These are phyloP conservation scores for Takashimella koratensis DNA, from an alignment of 1,284 basidiomycete genomes.

Conservation along the genomic window DNA sequence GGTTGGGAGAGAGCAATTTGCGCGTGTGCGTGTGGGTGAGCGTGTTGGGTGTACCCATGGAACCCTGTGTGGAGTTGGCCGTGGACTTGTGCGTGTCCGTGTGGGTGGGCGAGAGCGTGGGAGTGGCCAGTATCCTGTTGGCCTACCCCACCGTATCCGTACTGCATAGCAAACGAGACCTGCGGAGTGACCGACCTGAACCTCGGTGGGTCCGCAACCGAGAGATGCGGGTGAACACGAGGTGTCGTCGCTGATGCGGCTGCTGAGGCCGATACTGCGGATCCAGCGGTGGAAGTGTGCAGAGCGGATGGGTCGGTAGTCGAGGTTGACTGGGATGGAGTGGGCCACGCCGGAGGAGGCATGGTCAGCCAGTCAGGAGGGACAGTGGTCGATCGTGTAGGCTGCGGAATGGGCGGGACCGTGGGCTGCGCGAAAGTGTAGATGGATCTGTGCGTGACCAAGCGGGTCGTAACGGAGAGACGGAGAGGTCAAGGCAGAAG, in stretches of 20 bases:
- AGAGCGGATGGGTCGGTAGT: not conserved
- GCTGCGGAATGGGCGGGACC: slow-evolving; percentile 13
- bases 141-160: not conserved
- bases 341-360: slow-evolving; percentile 11
- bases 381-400: slow-evolving; percentile 19
- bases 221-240: not conserved
- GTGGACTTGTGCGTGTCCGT: no score
- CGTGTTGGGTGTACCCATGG: no score
- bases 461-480: slow-evolving; percentile 12
- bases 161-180: not conserved
- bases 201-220: not conserved
- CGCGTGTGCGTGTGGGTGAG: no score
- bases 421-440: slow-evolving; percentile 10
- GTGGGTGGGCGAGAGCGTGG: no score
- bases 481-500: no score
- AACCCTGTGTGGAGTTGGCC: no score
- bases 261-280: slow-evolving; percentile 1
- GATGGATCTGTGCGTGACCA: slow-evolving; percentile 15
- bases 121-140: no score
- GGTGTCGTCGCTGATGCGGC: not conserved
- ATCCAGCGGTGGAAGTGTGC: not conserved
- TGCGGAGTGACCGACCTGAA: not conserved
- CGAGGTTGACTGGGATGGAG: not conserved
- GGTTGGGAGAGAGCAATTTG: no score
- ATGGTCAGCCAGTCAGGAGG: slow-evolving; percentile 23